These are phyloP conservation scores for Vitis hybrid DNA, from an alignment of 177 flowering plant species.

Conservation along the genomic window DNA sequence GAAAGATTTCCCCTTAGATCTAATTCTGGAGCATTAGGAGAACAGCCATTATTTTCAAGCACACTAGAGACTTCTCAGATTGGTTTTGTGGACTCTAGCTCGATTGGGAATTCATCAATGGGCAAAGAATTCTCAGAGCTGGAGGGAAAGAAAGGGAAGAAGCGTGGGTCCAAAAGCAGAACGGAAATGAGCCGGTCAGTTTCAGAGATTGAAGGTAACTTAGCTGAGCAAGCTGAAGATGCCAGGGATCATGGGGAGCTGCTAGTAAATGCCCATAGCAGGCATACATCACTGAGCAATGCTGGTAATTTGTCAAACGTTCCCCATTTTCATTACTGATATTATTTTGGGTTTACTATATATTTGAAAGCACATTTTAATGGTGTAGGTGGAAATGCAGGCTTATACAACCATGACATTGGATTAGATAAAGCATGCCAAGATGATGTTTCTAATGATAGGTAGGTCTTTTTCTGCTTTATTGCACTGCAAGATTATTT, in stretches of 20 bases:
- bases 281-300: conserved; percentile 10
- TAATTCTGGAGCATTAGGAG: background rate
- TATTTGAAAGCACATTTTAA: background rate
- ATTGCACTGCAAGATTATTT: background rate
- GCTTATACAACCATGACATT: conserved; percentile 7
- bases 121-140: conserved; percentile 5
- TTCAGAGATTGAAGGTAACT: conserved; percentile 2
- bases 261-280: conserved; percentile 2
- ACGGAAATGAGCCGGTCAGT: background rate
- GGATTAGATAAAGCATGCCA: conserved; percentile 7
- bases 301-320: conserved; percentile 1
- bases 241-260: conserved; percentile 5
- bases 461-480: conserved; percentile 6
- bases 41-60: background rate
- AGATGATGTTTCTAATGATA: conserved; percentile 16
- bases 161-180: background rate
- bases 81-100: conserved; percentile 1
- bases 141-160: background rate
- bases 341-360: background rate
- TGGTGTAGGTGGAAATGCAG: conserved; percentile 12
- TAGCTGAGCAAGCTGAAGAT: conserved; percentile 5
- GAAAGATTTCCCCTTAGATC: conserved; percentile 3
- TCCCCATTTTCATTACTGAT: background rate
- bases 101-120: background rate
- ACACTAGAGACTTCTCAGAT: background rate